Evolutionary conservation across 345 rosid species (phyloP), one percentile per base, ranked within the genome.

Genomic region (Linum tenue): DNA sequence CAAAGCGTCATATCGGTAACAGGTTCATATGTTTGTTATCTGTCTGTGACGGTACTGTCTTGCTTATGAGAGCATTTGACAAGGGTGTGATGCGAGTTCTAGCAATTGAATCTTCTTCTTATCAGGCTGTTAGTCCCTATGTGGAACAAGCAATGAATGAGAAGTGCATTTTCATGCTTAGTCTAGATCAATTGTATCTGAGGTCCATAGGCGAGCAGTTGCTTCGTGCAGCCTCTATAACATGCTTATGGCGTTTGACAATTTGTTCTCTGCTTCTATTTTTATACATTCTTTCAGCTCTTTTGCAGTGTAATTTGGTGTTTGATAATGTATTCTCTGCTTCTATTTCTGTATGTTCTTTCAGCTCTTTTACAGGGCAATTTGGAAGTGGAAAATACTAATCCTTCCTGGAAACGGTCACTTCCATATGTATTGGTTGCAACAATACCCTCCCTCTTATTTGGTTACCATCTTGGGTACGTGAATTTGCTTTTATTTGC

Each of bases 381-480:
- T 51, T 4, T 63, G 39, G 89, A 78, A 64, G 44, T 66, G 36
- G 88, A 84, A 72, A 66, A 73, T 38, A 76, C 88, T n/a, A 85
- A 86, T 79, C 97, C 97, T 65, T 77, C 92, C 22, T 94, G 99
- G 99, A 81, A 67, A 66, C 78, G 69, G 58, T 88, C 99, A 4
- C 74, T 94, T 14, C 96, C 92, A 0, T 89, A 94, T 77, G 92
- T 94, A 50, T 53, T 94, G 16, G 92, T 84, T 53, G 99, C 95
- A 59, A 87, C 97, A 10, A 66, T 94, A 69, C 72, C 86, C 11
- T 85, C 99, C 5, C 86, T 94, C 80, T 72, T 94, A 51, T 94
- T 85, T 66, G 99, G 99, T 68, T 94, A 94, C 72, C 99, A 94
- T 76, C 78, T 94, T 41, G 99, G 97, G 99, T 94, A 68, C 44